Evolutionary conservation across 2,329 filamentous ascomycete genomes (phyloP).

Genomic region (Colletotrichum cereale): DNA sequence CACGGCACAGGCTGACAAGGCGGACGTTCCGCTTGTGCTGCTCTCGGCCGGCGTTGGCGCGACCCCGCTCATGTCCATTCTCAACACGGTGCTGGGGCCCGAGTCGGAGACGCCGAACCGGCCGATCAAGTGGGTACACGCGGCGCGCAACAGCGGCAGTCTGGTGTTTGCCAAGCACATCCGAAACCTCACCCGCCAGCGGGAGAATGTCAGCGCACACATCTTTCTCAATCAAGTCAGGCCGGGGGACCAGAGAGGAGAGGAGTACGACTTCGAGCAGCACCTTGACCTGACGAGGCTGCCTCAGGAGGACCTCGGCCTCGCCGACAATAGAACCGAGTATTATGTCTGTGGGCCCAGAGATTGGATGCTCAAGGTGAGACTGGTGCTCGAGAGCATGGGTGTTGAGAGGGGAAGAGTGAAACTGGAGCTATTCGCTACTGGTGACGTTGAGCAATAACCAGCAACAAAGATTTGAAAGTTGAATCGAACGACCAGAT

Average conservation of each 20-base stretch:
- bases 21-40: slow-evolving; percentile 69
- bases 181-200: slow-evolving; percentile 54
- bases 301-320: slow-evolving; percentile 64
- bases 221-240: slow-evolving; percentile 69
- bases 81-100: slow-evolving; percentile 62
- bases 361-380: slow-evolving; percentile 75
- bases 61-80: slow-evolving; percentile 75
- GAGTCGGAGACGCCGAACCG: slow-evolving; percentile 48
- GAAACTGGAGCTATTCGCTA: slow-evolving; percentile 77
- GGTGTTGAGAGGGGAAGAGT: slow-evolving; percentile 72
- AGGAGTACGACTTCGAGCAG: slow-evolving; percentile 71
- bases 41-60: slow-evolving; percentile 78
- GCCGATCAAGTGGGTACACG: slow-evolving; percentile 74
- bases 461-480: slow-evolving; percentile 8
- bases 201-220: slow-evolving; percentile 62
- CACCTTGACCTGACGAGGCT: slow-evolving; percentile 70
- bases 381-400: slow-evolving; percentile 62
- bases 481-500: background rate
- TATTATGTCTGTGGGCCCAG: slow-evolving; percentile 82
- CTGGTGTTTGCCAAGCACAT: slow-evolving; percentile 69
- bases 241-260: slow-evolving; percentile 59
- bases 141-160: slow-evolving; percentile 61
- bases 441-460: slow-evolving; percentile 56
- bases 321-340: slow-evolving; percentile 65
- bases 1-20: slow-evolving; percentile 53